Conservation (phyloP, 2,329 filamentous ascomycete genomes). For the Alternaria brassicicola region DNA sequence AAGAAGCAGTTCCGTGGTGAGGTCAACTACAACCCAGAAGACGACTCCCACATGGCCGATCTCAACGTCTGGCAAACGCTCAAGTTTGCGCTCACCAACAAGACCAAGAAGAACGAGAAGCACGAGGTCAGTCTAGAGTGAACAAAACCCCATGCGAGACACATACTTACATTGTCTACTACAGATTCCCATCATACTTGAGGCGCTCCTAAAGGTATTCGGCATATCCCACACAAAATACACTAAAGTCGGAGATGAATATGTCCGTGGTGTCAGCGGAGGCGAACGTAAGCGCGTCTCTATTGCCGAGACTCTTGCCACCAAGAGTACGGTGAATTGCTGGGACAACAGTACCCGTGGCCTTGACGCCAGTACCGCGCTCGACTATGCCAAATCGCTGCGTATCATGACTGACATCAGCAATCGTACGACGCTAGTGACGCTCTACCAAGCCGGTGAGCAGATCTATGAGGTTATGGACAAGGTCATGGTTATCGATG, state of each 20-base stretch:
- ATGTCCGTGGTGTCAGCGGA: slow-evolving; percentile 74
- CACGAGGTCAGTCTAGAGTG: slow-evolving; percentile 47
- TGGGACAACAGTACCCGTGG: slow-evolving; percentile 84
- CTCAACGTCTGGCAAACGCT: slow-evolving; percentile 81
- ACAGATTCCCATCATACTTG: slow-evolving; percentile 69
- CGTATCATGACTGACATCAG: slow-evolving; percentile 81
- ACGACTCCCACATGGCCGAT: slow-evolving; percentile 75
- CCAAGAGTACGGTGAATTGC: slow-evolving; percentile 68
- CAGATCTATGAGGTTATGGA: slow-evolving; percentile 77
- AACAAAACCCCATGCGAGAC: neutral
- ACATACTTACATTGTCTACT: neutral
- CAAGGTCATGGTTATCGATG: slow-evolving; percentile 78
- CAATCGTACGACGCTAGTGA: slow-evolving; percentile 72
- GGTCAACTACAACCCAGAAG: slow-evolving; percentile 79
- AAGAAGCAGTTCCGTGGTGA: slow-evolving; percentile 74
- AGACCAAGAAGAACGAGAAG: slow-evolving; percentile 71
- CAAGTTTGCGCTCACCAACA: slow-evolving; percentile 75
- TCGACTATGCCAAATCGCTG: slow-evolving; percentile 78
- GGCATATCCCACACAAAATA: slow-evolving; percentile 76
- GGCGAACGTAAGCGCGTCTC: slow-evolving; percentile 77
- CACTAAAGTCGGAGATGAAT: slow-evolving; percentile 77
- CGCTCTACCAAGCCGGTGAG: slow-evolving; percentile 73
- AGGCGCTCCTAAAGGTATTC: slow-evolving; percentile 76
- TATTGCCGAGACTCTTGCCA: slow-evolving; percentile 77
- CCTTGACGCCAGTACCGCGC: slow-evolving; percentile 77